phyloP scores from a whole-genome alignment of 2,329 filamentous ascomycete genomes.

The Penicillium brevicompactum region DNA sequence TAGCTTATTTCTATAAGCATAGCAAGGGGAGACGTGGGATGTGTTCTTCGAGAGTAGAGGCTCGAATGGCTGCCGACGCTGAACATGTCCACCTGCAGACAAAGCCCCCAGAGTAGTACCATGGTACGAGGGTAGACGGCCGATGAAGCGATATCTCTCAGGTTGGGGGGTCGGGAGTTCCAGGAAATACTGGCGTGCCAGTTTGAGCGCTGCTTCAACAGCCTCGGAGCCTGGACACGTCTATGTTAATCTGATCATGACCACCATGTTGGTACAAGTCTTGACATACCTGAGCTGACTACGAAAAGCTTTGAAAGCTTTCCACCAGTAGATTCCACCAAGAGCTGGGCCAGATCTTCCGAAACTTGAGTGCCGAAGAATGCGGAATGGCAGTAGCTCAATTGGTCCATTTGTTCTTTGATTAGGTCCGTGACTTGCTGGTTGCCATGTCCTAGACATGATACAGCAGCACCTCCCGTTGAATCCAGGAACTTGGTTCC shows the following conservation, averaged over 20 bases:
- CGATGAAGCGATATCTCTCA: conserved; percentile 63
- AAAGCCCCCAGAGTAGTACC: conserved; percentile 70
- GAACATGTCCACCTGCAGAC: conserved; percentile 63
- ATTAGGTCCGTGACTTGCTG: conserved; percentile 63
- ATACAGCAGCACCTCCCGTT: conserved; percentile 72
- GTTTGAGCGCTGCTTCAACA: conserved; percentile 68
- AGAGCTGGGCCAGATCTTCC: conserved; percentile 54
- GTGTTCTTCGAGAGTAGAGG: conserved; percentile 59
- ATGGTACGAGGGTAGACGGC: conserved; percentile 68
- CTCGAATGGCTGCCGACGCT: conserved; percentile 63
- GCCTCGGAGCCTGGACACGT: conserved; percentile 62
- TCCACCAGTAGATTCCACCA: conserved; percentile 55
- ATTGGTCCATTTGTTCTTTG: conserved; percentile 58
- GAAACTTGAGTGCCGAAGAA: conserved; percentile 59
- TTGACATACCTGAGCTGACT: conserved; percentile 56
- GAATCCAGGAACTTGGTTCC: conserved; percentile 69
- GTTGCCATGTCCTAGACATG: conserved; percentile 70
- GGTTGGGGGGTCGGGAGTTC: conserved; percentile 57
- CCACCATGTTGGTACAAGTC: neutral
- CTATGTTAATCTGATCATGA: neutral
- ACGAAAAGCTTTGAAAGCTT: conserved; percentile 59
- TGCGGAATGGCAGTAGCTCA: conserved; percentile 62
- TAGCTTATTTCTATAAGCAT: conserved; percentile 61
- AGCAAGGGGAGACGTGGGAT: conserved; percentile 67
- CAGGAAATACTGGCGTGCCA: conserved; percentile 67